phyloP scores from a whole-genome alignment of 2,329 filamentous ascomycete species.

The Plenodomus biglobosus region DNA sequence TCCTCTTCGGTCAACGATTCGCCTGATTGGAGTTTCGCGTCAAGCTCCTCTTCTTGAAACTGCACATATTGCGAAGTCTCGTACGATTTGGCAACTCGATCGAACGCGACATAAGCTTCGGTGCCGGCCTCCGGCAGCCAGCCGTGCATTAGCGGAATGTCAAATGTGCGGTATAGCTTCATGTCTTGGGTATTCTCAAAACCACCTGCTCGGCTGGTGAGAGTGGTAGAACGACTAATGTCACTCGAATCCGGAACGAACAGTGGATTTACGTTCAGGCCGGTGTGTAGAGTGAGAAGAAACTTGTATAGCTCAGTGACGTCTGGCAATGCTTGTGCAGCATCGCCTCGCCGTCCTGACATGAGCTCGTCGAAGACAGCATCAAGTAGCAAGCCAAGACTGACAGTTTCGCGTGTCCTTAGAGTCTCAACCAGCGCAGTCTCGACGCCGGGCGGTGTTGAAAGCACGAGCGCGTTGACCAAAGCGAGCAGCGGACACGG shows the following conservation, averaged over 20 bases:
- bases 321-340: constrained; percentile 71
- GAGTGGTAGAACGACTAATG: constrained; percentile 35
- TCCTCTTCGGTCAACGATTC: constrained; percentile 69
- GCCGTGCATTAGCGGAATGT: constrained; percentile 85
- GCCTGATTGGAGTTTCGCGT: constrained; percentile 68
- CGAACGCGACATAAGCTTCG: constrained; percentile 68
- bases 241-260: constrained; percentile 64
- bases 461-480: constrained; percentile 87
- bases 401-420: constrained; percentile 80
- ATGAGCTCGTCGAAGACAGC: constrained; percentile 93
- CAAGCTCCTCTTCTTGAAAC: constrained; percentile 85
- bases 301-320: constrained; percentile 87
- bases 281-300: constrained; percentile 83
- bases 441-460: constrained; percentile 66
- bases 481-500: constrained; percentile 91
- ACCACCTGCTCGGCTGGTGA: constrained; percentile 59
- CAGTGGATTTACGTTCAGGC: constrained; percentile 96
- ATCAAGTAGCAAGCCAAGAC: constrained; percentile 79
- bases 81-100: constrained; percentile 76
- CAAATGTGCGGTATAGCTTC: constrained; percentile 86
- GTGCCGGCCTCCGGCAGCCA: constrained; percentile 77
- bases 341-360: constrained; percentile 68
- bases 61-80: constrained; percentile 90
- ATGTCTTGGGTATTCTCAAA: constrained; percentile 90
- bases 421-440: constrained; percentile 78